Percentiles rank a stretch among this genome's conserved stretches.
These are phyloP conservation scores for Euphorbia celastroides DNA, from an alignment of 441 rosid species.

Conservation along the genomic window DNA sequence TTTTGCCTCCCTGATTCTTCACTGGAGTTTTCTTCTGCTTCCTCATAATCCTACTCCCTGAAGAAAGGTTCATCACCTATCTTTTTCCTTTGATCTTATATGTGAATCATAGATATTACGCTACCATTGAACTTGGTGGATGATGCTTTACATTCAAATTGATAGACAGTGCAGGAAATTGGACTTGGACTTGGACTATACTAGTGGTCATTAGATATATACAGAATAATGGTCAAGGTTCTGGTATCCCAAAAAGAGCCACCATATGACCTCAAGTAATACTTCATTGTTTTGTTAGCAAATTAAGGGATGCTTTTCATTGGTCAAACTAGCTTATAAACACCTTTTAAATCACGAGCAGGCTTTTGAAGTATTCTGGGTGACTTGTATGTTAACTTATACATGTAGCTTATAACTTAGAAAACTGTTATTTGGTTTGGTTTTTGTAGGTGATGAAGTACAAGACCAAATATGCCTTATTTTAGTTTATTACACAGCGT, in stretches of 20 bases:
- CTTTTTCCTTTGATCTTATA: not conserved
- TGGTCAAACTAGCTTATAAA: too few species aligned
- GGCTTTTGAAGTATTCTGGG: too few species aligned
- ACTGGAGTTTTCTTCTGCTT: too few species aligned
- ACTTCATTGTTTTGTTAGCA: not conserved
- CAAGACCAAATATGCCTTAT: too few species aligned
- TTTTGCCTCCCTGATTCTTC: conserved; percentile 20
- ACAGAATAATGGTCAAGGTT: not conserved
- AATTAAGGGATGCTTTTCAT: too few species aligned
- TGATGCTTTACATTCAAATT: not conserved
- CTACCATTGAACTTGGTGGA: not conserved
- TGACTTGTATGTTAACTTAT: too few species aligned
- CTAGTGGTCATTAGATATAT: not conserved
- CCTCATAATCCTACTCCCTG: not conserved
- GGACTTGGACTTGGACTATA: not conserved
- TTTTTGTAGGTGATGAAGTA: too few species aligned
- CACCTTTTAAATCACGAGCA: too few species aligned
- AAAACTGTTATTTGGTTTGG: too few species aligned
- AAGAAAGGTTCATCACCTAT: not conserved
- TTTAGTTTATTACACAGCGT: too few species aligned
- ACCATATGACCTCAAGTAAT: not conserved
- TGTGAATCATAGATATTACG: not conserved
- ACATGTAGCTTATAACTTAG: too few species aligned
- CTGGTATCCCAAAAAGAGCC: not conserved
- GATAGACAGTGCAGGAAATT: not conserved